Evolutionary conservation across 495 filamentous ascomycete genomes (phyloP), one percentile per base, ranked within the genome.

Genomic region (Hypoxylon fuscum): DNA sequence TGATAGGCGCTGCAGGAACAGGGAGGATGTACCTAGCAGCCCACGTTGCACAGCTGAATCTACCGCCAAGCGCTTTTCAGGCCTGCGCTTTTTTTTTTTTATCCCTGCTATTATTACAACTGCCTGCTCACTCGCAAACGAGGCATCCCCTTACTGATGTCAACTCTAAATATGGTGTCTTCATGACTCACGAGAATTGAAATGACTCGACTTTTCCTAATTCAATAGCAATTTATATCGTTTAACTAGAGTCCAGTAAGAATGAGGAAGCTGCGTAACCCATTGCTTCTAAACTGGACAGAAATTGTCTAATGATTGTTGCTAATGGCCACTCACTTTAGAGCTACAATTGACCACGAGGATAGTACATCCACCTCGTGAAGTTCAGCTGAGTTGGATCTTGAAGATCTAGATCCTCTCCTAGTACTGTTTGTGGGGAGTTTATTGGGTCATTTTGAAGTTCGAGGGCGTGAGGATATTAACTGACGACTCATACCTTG

Each of bases 1-100:
- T 37, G 46, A 46, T 65, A 65, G 31, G 55, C 62, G 62, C 34
- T 52, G 25, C 32, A 57, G 46, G 32, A 56, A 57, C 34, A 47
- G 14, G 4, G 15, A 40, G 34, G 1, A n/a, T n/a, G n/a, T n/a
- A n/a, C n/a, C n/a, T 15, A 34, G n/a, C 10, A 5, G 5, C 37
- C 37, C 7, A 40, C 4, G 37, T 40, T 20, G 18, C 37, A 40
- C 37, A 40, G n/a, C 15, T 17, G 15, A 40, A 18, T 15, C 8
- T 12, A 2, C 12, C 32, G 12, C 32, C 12, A 12, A 5, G 14
- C 4, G 1, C 14, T 14, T 15, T 38, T 34, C 31, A 12, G 31
- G 31, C 2, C 2, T 5, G 31, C 8, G 31, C 31, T 1, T n/a
- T 37, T 14, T 37, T 32, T 12, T 32, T 32, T 32, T 32, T 12